Evolutionary conservation across 2,329 filamentous ascomycete species (phyloP).

Genomic region (Stemphylium beticola): DNA sequence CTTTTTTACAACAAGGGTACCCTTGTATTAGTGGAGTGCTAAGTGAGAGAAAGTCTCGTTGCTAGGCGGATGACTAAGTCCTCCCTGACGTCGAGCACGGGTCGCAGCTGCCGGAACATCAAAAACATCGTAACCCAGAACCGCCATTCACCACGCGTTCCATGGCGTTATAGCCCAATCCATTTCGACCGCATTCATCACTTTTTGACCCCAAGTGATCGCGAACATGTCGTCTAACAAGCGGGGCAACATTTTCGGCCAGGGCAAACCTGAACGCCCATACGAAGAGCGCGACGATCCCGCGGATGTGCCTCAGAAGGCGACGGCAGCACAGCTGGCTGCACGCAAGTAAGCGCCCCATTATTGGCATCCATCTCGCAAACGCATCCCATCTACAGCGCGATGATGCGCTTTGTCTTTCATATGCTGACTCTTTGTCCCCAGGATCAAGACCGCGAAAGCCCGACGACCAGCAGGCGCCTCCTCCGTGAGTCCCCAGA

Average conservation of each 20-base stretch:
- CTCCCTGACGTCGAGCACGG: constrained; percentile 18
- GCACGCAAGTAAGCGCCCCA: constrained; percentile 59
- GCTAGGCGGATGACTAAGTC: constrained; percentile 15
- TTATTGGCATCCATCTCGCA: background rate
- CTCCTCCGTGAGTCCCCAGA: constrained; percentile 36
- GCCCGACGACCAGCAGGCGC: constrained; percentile 29
- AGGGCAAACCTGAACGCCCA: constrained; percentile 36
- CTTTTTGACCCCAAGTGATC: constrained; percentile 18
- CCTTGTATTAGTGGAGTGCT: background rate
- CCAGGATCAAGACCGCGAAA: constrained; percentile 37
- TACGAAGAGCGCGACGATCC: constrained; percentile 43
- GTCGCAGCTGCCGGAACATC: constrained; percentile 14
- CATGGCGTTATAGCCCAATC: constrained; percentile 13
- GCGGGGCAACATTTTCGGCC: constrained; percentile 35
- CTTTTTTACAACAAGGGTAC: background rate
- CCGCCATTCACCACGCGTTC: constrained; percentile 11
- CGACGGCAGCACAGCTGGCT: constrained; percentile 62
- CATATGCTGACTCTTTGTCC: constrained; percentile 25
- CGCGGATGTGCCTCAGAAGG: constrained; percentile 56
- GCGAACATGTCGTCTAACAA: constrained; percentile 38
- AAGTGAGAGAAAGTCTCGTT: constrained; percentile 5
- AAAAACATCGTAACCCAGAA: constrained; percentile 17
- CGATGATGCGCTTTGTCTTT: constrained; percentile 11
- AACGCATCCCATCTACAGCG: background rate
- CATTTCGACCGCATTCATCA: constrained; percentile 14